phyloP scores from a whole-genome alignment of 2,329 filamentous ascomycete species.

The Botrytis aclada region DNA sequence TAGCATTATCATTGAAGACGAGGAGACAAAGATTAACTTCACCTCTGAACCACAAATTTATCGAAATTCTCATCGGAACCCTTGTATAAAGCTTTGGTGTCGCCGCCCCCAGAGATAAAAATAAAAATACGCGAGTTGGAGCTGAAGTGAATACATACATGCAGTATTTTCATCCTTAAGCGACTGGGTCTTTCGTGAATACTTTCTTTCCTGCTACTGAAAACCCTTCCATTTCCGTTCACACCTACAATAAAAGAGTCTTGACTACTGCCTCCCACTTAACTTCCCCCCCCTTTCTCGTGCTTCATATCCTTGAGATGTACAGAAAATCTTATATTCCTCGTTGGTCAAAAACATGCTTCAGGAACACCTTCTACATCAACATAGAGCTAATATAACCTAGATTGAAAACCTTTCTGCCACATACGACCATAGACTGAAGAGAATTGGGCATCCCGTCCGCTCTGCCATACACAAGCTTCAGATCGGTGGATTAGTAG shows the following conservation, averaged over 20 bases:
- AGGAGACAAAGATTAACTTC: too few species aligned
- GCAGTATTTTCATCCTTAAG: neutral
- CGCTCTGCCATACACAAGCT: too few species aligned
- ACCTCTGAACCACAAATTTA: neutral
- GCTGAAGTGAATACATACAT: neutral
- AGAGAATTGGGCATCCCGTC: too few species aligned
- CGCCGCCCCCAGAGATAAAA: neutral
- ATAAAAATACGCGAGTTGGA: neutral
- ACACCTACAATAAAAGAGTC: neutral
- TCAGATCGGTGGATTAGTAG: too few species aligned
- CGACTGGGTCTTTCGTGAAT: neutral
- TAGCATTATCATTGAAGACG: too few species aligned
- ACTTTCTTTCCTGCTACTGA: neutral
- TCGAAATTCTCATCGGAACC: neutral
- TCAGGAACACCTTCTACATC: too few species aligned
- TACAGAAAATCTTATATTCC: accelerated
- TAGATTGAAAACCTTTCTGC: accelerated
- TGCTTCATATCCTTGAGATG: accelerated
- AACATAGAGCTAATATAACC: too few species aligned
- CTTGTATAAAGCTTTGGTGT: neutral
- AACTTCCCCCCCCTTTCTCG: neutral
- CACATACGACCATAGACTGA: too few species aligned
- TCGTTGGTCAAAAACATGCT: too few species aligned
- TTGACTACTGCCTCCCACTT: too few species aligned
- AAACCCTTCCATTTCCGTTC: neutral